Evolutionary conservation across 768 basidiomycete species (phyloP), one percentile per base, ranked within the genome.

Genomic region (Phylloporus rhodoxanthus): DNA sequence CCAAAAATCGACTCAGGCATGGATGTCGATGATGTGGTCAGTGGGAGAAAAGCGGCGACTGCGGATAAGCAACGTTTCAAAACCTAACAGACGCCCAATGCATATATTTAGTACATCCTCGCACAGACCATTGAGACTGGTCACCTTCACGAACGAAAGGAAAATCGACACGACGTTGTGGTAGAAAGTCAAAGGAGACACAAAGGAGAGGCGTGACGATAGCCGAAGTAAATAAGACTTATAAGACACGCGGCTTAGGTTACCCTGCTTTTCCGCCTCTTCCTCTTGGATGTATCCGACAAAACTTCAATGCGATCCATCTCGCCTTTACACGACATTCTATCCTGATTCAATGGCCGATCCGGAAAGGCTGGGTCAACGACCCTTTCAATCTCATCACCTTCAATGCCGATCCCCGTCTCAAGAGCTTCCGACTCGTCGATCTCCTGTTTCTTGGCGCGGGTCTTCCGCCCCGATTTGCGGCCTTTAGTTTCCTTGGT

Each of bases 401-500:
- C 38, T 19, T 23, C 38, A 10, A 53, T 38, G 28, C 45, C 45
- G 21, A 26, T 30, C 29, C 13, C 29, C 29, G 29, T 51, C 25
- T 47, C 41, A 21, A 55, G 20, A 29, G 25, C 37, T 39, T 25
- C 39, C 21, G 23, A 40, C 6, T 25, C 39, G 25, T 17, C 40
- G n/a, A 42, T 42, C 40, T 28, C n/a, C n/a, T 8, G 26, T 28
- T 42, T 42, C 25, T 17, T 7, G 25, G 41, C 4, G 26, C 45
- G 52, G 11, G 47, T 43, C 49, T 54, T 66, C 30, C 56, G 57
- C 30, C 28, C 48, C 0, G 67, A 67, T 42, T 77, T 78, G 28
- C 75, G 66, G 6, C 77, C 76, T 17, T 68, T 72, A 0, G 75
- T 79, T 36, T 68, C 68, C 49, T 73, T 66, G 6, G 67, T 67